Evolutionary conservation across 2,329 filamentous ascomycete species (phyloP).

Genomic region (Hypoxylon sp.): DNA sequence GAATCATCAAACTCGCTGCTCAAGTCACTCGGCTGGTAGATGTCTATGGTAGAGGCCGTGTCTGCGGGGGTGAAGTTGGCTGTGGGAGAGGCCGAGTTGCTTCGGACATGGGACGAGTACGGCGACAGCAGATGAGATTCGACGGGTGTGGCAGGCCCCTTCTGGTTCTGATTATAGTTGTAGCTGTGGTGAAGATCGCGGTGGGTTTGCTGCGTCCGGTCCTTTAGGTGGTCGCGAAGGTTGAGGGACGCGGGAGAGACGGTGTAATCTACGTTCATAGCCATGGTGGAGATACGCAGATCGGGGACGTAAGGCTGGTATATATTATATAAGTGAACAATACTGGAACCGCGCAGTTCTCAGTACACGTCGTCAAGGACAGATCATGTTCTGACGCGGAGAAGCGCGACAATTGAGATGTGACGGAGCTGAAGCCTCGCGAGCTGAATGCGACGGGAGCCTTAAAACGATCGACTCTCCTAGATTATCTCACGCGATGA

Average conservation of each 20-base stretch:
- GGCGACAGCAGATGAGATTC: constrained; percentile 53
- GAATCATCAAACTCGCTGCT: constrained; percentile 57
- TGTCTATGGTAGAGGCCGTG: constrained; percentile 56
- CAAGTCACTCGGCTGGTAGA: constrained; percentile 60
- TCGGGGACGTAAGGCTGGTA: constrained; percentile 43
- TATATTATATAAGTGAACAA: constrained; percentile 44
- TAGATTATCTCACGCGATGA: constrained; percentile 21
- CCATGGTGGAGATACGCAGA: constrained; percentile 50
- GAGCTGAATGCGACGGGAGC: constrained; percentile 18
- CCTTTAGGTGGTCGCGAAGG: constrained; percentile 43
- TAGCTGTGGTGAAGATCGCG: constrained; percentile 40
- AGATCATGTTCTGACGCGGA: constrained; percentile 38
- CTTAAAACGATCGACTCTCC: constrained; percentile 16
- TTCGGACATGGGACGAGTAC: constrained; percentile 52
- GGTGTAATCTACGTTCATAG: constrained; percentile 57
- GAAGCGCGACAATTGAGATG: constrained; percentile 23
- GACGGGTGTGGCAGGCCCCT: constrained; percentile 46
- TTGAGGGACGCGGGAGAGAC: constrained; percentile 52
- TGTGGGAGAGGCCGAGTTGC: constrained; percentile 52
- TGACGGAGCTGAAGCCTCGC: constrained; percentile 29
- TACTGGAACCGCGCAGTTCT: constrained; percentile 35
- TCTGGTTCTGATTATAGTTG: constrained; percentile 35
- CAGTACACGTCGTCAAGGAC: constrained; percentile 33
- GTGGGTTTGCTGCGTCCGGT: constrained; percentile 44
- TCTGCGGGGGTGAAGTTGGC: constrained; percentile 57